A percentile compares a stretch with the other conserved stretches of the same genome.
Evolutionary conservation across 495 filamentous ascomycete genomes (phyloP).

Genomic region (Penicillium goetzii): DNA sequence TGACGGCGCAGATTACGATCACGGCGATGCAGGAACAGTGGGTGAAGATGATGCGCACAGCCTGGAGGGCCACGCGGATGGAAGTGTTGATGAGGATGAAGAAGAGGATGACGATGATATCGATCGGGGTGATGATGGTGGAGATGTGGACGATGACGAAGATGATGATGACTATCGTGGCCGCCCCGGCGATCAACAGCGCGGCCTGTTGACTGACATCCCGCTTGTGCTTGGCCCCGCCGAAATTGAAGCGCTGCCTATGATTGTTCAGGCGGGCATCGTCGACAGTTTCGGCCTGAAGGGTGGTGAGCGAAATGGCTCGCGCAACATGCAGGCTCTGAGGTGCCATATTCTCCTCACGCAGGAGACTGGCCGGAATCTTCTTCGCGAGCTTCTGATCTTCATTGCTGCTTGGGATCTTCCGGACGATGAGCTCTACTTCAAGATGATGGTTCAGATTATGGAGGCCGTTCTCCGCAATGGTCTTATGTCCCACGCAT

Average conservation of each 20-base stretch:
- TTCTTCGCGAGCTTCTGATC: conserved; percentile 86
- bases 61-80: conserved; percentile 52
- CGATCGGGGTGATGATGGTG: conserved; percentile 28
- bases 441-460: conserved; percentile 93
- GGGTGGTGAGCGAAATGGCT: conserved; percentile 57
- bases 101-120: conserved; percentile 56
- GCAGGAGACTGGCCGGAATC: conserved; percentile 81
- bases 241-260: conserved; percentile 91
- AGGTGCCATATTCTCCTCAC: conserved; percentile 87
- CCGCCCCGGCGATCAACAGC: conserved; percentile 80
- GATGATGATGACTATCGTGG: conserved; percentile 80
- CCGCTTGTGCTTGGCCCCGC: conserved; percentile 91
- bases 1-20: conserved; percentile 51
- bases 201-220: conserved; percentile 86
- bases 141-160: conserved; percentile 38
- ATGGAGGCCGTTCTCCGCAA: conserved; percentile 89
- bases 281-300: conserved; percentile 57
- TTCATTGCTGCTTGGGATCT: conserved; percentile 98
- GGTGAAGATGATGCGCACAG: conserved; percentile 54
- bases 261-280: conserved; percentile 92
- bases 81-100: conserved; percentile 58
- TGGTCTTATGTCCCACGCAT: conserved; percentile 85
- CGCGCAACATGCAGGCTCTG: conserved; percentile 80
- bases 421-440: conserved; percentile 86
- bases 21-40: conserved; percentile 52